A percentile compares a stretch with the other conserved stretches of the same genome.
phyloP scores from a whole-genome alignment of 495 filamentous ascomycete genomes.

The Hyaloscypha variabilis region DNA sequence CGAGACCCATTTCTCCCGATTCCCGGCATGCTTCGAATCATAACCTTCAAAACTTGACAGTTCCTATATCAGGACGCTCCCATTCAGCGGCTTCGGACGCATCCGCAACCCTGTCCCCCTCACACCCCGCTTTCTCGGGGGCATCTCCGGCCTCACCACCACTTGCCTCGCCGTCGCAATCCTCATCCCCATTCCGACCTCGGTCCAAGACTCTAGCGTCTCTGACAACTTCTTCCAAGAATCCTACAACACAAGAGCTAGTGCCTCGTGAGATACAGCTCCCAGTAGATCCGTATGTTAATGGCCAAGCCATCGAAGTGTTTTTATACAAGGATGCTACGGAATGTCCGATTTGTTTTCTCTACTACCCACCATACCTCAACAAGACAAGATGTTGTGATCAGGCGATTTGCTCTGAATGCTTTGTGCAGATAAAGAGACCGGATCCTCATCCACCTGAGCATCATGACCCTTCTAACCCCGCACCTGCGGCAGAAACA shows the following conservation, averaged over 20 bases:
- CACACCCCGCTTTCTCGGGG: conserved; percentile 27
- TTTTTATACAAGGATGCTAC: conserved; percentile 87
- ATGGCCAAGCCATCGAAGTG: conserved; percentile 88
- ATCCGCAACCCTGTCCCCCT: conserved; percentile 27
- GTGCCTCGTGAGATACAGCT: conserved; percentile 77
- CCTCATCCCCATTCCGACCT: conserved; percentile 32
- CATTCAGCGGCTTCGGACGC: conserved; percentile 30
- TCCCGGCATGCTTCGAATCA: conserved; percentile 26
- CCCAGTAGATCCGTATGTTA: conserved; percentile 83
- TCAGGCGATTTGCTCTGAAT: conserved; percentile 97
- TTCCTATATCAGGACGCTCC: conserved; percentile 30
- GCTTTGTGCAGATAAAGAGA: conserved; percentile 98
- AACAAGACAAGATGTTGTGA: conserved; percentile 96
- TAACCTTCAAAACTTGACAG: conserved; percentile 31
- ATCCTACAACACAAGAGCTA: conserved; percentile 68
- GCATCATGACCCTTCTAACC: conserved; percentile 58
- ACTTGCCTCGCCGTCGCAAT: conserved; percentile 19
- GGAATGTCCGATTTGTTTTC: conserved; percentile 96
- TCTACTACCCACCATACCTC: conserved; percentile 95
- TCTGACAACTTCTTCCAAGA: conserved; percentile 68
- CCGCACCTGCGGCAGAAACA: conserved; percentile 37
- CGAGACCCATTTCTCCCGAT: conserved; percentile 43
- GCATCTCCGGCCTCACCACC: conserved; percentile 23
- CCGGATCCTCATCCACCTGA: conserved; percentile 96
- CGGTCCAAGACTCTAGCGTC: conserved; percentile 79